phyloP scores from a whole-genome alignment of 108 stramenopile species.

The Cyclostephanos invisitatus region DNA sequence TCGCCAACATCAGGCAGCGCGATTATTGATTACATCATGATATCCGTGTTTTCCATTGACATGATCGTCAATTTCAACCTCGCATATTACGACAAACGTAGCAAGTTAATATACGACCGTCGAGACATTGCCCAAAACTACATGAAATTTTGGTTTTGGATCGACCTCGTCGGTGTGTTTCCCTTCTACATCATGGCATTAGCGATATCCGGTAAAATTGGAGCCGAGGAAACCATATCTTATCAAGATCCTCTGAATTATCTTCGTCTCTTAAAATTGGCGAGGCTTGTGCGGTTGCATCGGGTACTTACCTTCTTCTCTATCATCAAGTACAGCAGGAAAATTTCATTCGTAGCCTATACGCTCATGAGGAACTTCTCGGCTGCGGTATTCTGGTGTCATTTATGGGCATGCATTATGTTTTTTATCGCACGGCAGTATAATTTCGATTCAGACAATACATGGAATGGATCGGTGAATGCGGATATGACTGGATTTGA shows the following conservation, averaged over 20 bases:
- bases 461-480: slow-evolving; percentile 49
- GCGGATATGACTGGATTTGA: slow-evolving; percentile 32
- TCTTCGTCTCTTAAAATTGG: slow-evolving; percentile 44
- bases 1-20: neutral
- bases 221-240: slow-evolving; percentile 8
- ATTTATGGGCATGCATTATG: slow-evolving; percentile 61
- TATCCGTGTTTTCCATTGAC: slow-evolving; percentile 31
- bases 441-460: slow-evolving; percentile 50
- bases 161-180: slow-evolving; percentile 62
- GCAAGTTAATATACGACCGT: slow-evolving; percentile 34
- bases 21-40: slow-evolving; percentile 24
- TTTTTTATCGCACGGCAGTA: slow-evolving; percentile 60
- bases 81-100: slow-evolving; percentile 38
- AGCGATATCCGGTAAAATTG: slow-evolving; percentile 42
- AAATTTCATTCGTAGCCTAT: slow-evolving; percentile 49
- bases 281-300: slow-evolving; percentile 44
- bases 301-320: slow-evolving; percentile 57
- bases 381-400: slow-evolving; percentile 53
- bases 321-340: slow-evolving; percentile 47
- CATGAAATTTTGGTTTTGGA: slow-evolving; percentile 47
- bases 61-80: slow-evolving; percentile 48
- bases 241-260: slow-evolving; percentile 31
- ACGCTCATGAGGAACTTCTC: slow-evolving; percentile 58
- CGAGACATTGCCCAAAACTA: slow-evolving; percentile 29
- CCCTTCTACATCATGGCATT: slow-evolving; percentile 54